Evolutionary conservation across 495 filamentous ascomycete species (phyloP).

Genomic region (Penicillium cataractarum): DNA sequence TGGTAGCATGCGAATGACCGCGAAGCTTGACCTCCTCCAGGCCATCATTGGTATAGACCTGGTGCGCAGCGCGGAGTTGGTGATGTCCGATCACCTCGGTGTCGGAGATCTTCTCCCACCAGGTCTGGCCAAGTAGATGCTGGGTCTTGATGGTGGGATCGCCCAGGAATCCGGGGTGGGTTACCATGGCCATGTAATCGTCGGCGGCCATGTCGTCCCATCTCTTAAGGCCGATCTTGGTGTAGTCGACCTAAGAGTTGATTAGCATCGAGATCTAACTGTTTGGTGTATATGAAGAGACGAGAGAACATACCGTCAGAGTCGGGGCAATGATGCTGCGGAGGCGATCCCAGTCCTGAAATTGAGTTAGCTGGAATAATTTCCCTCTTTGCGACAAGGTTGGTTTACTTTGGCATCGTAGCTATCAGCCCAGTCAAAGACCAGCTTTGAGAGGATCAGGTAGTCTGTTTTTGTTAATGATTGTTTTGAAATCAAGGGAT

Average conservation of each 20-base stretch:
- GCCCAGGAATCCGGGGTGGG: slow-evolving; percentile 67
- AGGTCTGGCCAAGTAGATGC: slow-evolving; percentile 73
- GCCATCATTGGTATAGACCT: slow-evolving; percentile 33
- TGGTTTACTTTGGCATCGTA: slow-evolving; percentile 66
- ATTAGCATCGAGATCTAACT: slow-evolving; percentile 13
- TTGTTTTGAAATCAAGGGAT: neutral
- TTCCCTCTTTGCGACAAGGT: neutral
- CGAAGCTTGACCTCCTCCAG: slow-evolving; percentile 38
- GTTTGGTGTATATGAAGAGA: neutral
- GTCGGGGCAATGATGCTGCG: slow-evolving; percentile 72
- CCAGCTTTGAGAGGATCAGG: slow-evolving; percentile 30
- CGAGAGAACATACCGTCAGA: slow-evolving; percentile 47
- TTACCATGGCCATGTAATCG: slow-evolving; percentile 72
- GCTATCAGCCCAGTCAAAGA: slow-evolving; percentile 80
- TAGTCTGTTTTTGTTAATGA: slow-evolving; percentile 25
- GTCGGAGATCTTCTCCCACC: slow-evolving; percentile 72
- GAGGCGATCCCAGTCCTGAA: slow-evolving; percentile 70
- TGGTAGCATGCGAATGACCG: slow-evolving; percentile 69
- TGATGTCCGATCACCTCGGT: slow-evolving; percentile 72
- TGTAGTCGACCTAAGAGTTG: slow-evolving; percentile 63
- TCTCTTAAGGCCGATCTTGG: slow-evolving; percentile 69
- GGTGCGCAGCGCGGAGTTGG: slow-evolving; percentile 77
- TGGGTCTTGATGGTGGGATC: slow-evolving; percentile 73
- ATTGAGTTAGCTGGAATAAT: neutral
- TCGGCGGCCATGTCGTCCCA: slow-evolving; percentile 75